phyloP scores from a whole-genome alignment of 306 rosid genomes.

The Fragaria iinumae region DNA sequence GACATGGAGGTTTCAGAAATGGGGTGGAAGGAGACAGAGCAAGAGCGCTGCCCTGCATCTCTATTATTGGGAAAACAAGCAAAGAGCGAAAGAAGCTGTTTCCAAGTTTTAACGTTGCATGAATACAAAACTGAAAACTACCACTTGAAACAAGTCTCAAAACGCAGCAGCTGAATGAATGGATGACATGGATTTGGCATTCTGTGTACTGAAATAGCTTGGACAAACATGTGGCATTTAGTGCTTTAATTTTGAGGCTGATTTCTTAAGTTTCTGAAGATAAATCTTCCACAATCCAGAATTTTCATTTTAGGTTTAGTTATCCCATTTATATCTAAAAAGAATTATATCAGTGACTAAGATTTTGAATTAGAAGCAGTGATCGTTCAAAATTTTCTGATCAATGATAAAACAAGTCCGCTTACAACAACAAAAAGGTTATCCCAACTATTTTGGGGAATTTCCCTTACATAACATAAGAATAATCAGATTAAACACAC shows the following conservation, averaged over 20 bases:
- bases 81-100: not conserved
- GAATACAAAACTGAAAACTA: slow-evolving; percentile 15
- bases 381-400: not conserved
- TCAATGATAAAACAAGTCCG: not conserved
- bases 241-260: slow-evolving; percentile 11
- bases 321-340: not conserved
- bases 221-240: slow-evolving; percentile 10
- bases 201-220: slow-evolving; percentile 11
- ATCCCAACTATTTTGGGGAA: slow-evolving; percentile 1
- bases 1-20: slow-evolving; percentile 22
- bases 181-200: slow-evolving; percentile 10
- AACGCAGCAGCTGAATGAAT: slow-evolving; percentile 3
- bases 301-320: not conserved
- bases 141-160: not conserved
- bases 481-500: not conserved
- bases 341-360: not conserved
- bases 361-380: not conserved
- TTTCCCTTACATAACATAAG: not conserved
- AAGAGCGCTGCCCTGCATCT: slow-evolving; percentile 35
- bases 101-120: slow-evolving; percentile 18
- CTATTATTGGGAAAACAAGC: slow-evolving; percentile 5
- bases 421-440: not conserved
- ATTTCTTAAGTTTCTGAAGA: not conserved
- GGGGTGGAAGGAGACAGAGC: slow-evolving; percentile 28
- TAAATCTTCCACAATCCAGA: slow-evolving; percentile 6